A percentile compares a stretch with the other conserved stretches of the same genome.
These are phyloP conservation scores for Pseudopediastrum boryanum DNA, from an alignment of 139 green algal genomes.

Conservation along the genomic window DNA sequence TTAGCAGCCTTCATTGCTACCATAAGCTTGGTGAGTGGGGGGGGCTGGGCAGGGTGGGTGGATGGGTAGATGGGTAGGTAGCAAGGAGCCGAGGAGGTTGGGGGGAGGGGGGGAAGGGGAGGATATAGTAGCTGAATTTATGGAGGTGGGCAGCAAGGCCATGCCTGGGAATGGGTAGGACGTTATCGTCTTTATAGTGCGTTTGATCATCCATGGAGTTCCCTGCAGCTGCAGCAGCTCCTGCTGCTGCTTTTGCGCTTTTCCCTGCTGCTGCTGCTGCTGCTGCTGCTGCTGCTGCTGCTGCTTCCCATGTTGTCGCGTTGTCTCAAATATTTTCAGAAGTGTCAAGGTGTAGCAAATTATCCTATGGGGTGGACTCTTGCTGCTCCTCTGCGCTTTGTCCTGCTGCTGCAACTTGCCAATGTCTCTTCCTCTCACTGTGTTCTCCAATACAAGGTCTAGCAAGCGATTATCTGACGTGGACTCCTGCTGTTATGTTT, in stretches of 20 bases:
- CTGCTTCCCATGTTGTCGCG: background rate
- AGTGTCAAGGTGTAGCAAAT: too few species aligned
- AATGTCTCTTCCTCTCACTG: too few species aligned
- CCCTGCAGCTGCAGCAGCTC: background rate
- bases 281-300: constrained; percentile 16
- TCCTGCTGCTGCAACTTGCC: too few species aligned
- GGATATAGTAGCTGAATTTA: background rate
- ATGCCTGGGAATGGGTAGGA: background rate
- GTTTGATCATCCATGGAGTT: background rate
- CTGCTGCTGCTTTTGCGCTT: background rate
- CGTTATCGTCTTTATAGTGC: background rate
- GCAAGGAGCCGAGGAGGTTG: background rate
- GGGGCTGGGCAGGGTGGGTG: background rate
- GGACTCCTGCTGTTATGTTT: too few species aligned
- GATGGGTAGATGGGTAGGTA: background rate
- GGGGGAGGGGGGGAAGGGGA: background rate
- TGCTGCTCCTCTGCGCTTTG: too few species aligned
- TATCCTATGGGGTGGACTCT: too few species aligned
- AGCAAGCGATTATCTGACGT: too few species aligned
- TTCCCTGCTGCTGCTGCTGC: constrained; percentile 7
- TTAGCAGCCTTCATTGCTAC: constrained; percentile 16
- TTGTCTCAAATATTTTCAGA: too few species aligned
- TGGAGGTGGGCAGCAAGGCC: background rate
- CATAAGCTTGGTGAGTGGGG: constrained; percentile 26
- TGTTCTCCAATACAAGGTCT: too few species aligned